Conservation (phyloP, 495 filamentous ascomycete genomes). For the Neurospora discreta region DNA sequence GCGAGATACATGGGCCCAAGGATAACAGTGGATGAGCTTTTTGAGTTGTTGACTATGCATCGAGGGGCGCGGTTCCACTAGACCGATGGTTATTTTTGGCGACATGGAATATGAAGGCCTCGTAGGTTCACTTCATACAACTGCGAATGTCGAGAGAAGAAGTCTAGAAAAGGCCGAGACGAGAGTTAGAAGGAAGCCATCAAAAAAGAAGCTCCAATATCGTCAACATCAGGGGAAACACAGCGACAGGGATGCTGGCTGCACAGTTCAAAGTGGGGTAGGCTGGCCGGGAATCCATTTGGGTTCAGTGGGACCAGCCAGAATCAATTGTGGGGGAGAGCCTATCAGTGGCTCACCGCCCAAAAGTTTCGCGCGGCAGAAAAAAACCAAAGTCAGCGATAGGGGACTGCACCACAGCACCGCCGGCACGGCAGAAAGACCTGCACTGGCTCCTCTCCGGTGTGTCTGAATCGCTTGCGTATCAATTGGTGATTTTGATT, state of each 20-base stretch:
- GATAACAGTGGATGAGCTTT: neutral
- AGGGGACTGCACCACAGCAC: neutral
- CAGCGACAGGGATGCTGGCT: neutral
- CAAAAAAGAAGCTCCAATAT: neutral
- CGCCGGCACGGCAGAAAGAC: neutral
- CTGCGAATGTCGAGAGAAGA: neutral
- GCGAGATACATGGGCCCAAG: neutral
- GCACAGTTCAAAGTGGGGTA: neutral
- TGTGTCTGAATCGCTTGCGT: neutral
- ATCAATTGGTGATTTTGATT: neutral
- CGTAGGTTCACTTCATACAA: neutral
- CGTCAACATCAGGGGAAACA: neutral
- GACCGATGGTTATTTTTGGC: neutral
- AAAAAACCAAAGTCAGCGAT: constrained; percentile 3
- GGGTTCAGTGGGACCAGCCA: neutral
- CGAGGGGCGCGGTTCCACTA: neutral
- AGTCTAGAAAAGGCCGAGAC: neutral
- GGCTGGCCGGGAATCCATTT: neutral
- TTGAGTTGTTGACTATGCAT: neutral
- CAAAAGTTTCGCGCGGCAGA: constrained; percentile 9
- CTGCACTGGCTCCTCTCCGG: neutral
- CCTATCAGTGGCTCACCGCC: constrained; percentile 2
- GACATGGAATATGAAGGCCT: neutral
- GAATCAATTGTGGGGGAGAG: constrained; percentile 2
- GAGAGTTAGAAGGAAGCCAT: neutral